These are phyloP conservation scores for Oenanthe sinensis DNA, from an alignment of 129 eudicot genomes.

Conservation along the genomic window DNA sequence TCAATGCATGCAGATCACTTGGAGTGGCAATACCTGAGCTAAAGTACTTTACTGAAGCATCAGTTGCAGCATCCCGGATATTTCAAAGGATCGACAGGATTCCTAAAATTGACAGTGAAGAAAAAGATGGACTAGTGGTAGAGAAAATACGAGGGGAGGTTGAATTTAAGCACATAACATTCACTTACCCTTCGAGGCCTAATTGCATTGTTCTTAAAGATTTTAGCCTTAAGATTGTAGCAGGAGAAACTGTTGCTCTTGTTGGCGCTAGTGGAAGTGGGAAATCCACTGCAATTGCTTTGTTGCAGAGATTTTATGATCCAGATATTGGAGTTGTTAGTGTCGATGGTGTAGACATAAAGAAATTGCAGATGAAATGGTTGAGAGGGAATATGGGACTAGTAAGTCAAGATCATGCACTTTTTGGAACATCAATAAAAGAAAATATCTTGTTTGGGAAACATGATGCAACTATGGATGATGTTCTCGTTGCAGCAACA, in stretches of 20 bases:
- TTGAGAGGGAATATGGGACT: conserved; percentile 80
- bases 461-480: conserved; percentile 82
- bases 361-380: conserved; percentile 67
- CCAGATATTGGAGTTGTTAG: conserved; percentile 48
- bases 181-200: conserved; percentile 84
- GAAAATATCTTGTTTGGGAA: conserved; percentile 88
- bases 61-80: conserved; percentile 77
- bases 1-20: conserved; percentile 65
- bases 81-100: conserved; percentile 59
- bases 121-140: conserved; percentile 40
- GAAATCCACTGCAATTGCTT: conserved; percentile 82
- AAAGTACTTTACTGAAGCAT: conserved; percentile 84
- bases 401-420: conserved; percentile 90
- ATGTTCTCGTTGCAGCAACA: conserved; percentile 67
- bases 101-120: conserved; percentile 63
- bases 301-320: conserved; percentile 71
- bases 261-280: conserved; percentile 98
- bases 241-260: conserved; percentile 82
- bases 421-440: conserved; percentile 84
- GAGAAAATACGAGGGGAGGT: conserved; percentile 54
- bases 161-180: conserved; percentile 54
- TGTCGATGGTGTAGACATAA: conserved; percentile 72
- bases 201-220: conserved; percentile 56
- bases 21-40: conserved; percentile 92
- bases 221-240: conserved; percentile 59